These are phyloP conservation scores for Chrysopogon serrulatus DNA, from an alignment of 176 grass and related monocot species.

Conservation along the genomic window DNA sequence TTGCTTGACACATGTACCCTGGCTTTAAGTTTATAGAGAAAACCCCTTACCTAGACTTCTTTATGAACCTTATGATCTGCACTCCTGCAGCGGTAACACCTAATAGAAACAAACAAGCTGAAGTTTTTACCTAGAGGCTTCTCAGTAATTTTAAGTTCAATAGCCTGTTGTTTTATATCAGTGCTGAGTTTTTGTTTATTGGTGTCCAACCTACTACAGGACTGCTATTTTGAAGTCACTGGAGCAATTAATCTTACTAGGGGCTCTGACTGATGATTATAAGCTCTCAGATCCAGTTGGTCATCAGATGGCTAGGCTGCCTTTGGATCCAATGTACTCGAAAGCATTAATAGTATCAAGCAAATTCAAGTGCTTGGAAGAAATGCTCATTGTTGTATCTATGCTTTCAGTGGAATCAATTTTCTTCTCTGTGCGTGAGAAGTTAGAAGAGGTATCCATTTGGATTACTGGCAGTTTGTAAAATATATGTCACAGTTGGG, in stretches of 20 bases:
- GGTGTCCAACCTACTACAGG: slow-evolving; percentile 33
- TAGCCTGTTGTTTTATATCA: not conserved
- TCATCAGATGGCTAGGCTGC: slow-evolving; percentile 81
- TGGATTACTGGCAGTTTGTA: not conserved
- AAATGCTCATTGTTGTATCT: slow-evolving; percentile 96
- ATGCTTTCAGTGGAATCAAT: slow-evolving; percentile 98
- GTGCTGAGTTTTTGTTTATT: slow-evolving; percentile 3
- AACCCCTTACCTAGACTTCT: not conserved
- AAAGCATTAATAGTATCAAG: slow-evolving; percentile 79
- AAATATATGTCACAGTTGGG: not conserved
- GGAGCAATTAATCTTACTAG: slow-evolving; percentile 81
- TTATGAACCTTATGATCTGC: not conserved
- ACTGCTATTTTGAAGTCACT: slow-evolving; percentile 92
- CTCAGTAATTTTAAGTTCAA: not conserved
- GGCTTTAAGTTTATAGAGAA: not conserved
- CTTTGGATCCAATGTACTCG: slow-evolving; percentile 95
- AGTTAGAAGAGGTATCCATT: slow-evolving; percentile 80
- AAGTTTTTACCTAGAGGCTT: not conserved
- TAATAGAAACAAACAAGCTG: not conserved
- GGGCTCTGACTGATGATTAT: slow-evolving; percentile 83
- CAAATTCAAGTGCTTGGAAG: slow-evolving; percentile 91
- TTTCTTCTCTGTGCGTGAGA: slow-evolving; percentile 83
- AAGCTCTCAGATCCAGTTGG: slow-evolving; percentile 84
- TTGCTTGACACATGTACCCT: not conserved
- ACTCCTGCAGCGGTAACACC: not conserved